Percentiles rank a stretch among this genome's conserved stretches.
These are phyloP conservation scores for Stemphylium beticola DNA, from an alignment of 2,329 filamentous ascomycete species.

Conservation along the genomic window DNA sequence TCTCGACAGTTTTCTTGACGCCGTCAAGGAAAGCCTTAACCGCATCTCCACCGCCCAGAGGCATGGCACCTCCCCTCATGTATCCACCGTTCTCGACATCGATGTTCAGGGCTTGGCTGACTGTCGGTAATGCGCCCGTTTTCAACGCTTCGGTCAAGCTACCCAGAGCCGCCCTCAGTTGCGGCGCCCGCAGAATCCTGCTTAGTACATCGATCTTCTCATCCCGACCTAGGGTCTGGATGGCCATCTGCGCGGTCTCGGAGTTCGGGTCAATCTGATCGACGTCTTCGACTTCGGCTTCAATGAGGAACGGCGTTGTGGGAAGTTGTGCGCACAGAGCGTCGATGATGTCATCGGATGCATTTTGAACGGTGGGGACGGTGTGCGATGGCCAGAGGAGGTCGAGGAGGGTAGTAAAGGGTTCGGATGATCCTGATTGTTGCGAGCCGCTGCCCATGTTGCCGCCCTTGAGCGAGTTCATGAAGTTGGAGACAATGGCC, in stretches of 20 bases:
- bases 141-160: constrained; percentile 86
- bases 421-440: constrained; percentile 55
- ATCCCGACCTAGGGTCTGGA: constrained; percentile 71
- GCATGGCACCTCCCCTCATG: constrained; percentile 77
- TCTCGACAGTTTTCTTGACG: constrained; percentile 77
- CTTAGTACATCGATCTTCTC: constrained; percentile 83
- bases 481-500: constrained; percentile 83
- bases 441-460: constrained; percentile 48
- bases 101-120: constrained; percentile 84
- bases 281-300: constrained; percentile 68
- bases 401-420: constrained; percentile 84
- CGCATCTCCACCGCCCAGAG: constrained; percentile 84
- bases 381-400: constrained; percentile 80
- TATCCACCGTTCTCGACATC: constrained; percentile 85
- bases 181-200: constrained; percentile 84
- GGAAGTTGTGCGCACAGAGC: constrained; percentile 79
- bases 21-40: constrained; percentile 91
- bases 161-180: constrained; percentile 84
- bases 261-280: constrained; percentile 71
- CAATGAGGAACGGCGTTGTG: constrained; percentile 76
- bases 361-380: constrained; percentile 74
- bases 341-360: constrained; percentile 70
- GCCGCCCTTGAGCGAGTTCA: constrained; percentile 75
- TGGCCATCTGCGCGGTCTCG: constrained; percentile 73
- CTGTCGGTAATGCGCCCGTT: constrained; percentile 87